Percentiles rank a stretch among this genome's conserved stretches.
These are phyloP conservation scores for Aureobasidium sp. DNA, from an alignment of 2,329 filamentous ascomycete species.

Conservation along the genomic window DNA sequence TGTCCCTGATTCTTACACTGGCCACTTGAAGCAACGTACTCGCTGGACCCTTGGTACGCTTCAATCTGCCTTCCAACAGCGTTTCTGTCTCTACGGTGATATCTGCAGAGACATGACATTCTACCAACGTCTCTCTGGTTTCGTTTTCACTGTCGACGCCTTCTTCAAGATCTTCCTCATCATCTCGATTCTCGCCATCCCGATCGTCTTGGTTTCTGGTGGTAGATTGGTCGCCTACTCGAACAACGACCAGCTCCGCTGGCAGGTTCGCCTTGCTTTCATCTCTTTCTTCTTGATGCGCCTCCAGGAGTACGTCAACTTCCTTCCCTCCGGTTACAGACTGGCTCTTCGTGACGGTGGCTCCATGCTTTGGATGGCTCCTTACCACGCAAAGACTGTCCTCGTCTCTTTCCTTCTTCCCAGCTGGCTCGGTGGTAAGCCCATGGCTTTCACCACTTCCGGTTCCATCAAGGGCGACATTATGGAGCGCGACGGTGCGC, in stretches of 20 bases:
- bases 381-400: conserved; percentile 51
- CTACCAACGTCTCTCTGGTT: conserved; percentile 42
- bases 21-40: conserved; percentile 49
- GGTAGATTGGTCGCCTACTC: conserved; percentile 50
- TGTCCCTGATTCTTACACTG: conserved; percentile 48
- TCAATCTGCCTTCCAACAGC: conserved; percentile 51
- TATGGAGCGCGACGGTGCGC: conserved; percentile 46
- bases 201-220: conserved; percentile 49
- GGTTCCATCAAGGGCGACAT: conserved; percentile 48
- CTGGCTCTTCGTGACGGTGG: conserved; percentile 48
- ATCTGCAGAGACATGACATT: conserved; percentile 43
- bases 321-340: conserved; percentile 51
- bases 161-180: conserved; percentile 49
- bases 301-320: conserved; percentile 52
- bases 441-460: conserved; percentile 52
- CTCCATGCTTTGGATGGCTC: conserved; percentile 54
- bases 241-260: conserved; percentile 24
- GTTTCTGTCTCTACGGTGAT: conserved; percentile 44
- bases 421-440: conserved; percentile 44
- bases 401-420: conserved; percentile 18
- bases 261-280: conserved; percentile 12
- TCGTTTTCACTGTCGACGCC: conserved; percentile 24
- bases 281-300: conserved; percentile 34
- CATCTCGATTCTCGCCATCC: conserved; percentile 49
- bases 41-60: conserved; percentile 48